Base-by-base conservation (phyloP, 805 yeast genomes). In the Cyberlindnera nakhonratchasimensis region DNA sequence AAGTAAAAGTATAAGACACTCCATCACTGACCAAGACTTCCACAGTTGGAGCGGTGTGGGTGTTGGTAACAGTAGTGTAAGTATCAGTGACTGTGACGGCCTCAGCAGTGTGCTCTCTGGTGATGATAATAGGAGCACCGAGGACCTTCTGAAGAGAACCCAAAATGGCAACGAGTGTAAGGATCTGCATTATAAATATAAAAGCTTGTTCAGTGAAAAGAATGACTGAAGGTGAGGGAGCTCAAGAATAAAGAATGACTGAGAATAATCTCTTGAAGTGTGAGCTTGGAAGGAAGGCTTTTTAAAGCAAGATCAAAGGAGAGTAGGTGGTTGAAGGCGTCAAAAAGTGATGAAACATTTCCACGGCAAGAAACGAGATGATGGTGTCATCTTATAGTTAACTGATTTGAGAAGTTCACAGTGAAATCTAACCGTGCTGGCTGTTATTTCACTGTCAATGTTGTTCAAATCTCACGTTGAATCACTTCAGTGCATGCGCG, bases 61-160 rank as follows among this genome's bases (percentile, higher is more conserved):
- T 51, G 45, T 65, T 58, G 2, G 71, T 67, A 9, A 64, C 55
- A 6, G 73, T 68, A 20, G 74, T 62, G 50, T 67, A 68, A 21
- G 66, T 59, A 40, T 64, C 64, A 4, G 71, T 66, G 17, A 63
- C 63, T 4, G 79, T 75, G 28, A 75, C 75, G 4, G 82, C 70
- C 8, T 60, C 65, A 14, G 84, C 83, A 16, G 82, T 77, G 53
- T 75, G 80, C 29, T 63, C 61, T 56, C 82, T 66, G 16, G 84
- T 78, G 42, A 78, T 64, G 20, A 74, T 45, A 36, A 61, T 61
- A 40, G 70, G 69, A 37, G 67, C 69, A n/a, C 62, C 45, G 12
- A 58, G 40, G 9, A 61, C 65, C 25, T 60, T 54, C 25, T 46
- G 50, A 29, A 46, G 37, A n/a, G 50, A 30, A 25, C 34, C 23